phyloP scores from a whole-genome alignment of 768 basidiomycete genomes.

The Cubamyces sp. region DNA sequence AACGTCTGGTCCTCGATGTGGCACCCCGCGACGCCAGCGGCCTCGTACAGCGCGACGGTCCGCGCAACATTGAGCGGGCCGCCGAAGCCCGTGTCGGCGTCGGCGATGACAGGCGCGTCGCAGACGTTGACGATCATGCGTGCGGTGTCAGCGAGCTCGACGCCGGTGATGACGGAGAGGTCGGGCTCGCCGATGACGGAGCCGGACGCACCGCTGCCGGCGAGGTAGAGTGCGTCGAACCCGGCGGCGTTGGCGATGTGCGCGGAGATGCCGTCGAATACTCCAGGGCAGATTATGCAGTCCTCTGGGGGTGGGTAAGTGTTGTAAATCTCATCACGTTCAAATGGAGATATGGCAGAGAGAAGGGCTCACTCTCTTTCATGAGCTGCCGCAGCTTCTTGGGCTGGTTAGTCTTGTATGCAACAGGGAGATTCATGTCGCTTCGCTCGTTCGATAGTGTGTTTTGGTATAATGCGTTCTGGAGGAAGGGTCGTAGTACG shows the following conservation, averaged over 20 bases:
- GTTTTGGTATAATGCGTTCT: background rate
- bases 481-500: background rate
- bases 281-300: constrained; percentile 31
- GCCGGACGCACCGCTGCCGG: constrained; percentile 31
- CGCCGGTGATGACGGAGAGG: constrained; percentile 32
- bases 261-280: constrained; percentile 34
- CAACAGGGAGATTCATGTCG: constrained; percentile 16
- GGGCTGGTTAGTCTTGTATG: constrained; percentile 28
- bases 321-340: too few relatives aligned
- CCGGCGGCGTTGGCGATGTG: constrained; percentile 32
- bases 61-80: constrained; percentile 32
- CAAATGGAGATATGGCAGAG: too few relatives aligned
- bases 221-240: constrained; percentile 34
- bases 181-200: constrained; percentile 33
- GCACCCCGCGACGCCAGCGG: constrained; percentile 32
- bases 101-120: constrained; percentile 31
- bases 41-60: constrained; percentile 31
- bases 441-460: background rate
- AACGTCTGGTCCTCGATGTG: constrained; percentile 36
- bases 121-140: constrained; percentile 29
- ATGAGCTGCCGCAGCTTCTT: constrained; percentile 29
- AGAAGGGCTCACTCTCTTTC: constrained; percentile 23
- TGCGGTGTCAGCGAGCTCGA: constrained; percentile 30
- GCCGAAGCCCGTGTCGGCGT: constrained; percentile 34
- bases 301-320: constrained; percentile 19